Base-by-base conservation (phyloP, 2,329 filamentous ascomycete genomes). In the Parastagonospora avenae region DNA sequence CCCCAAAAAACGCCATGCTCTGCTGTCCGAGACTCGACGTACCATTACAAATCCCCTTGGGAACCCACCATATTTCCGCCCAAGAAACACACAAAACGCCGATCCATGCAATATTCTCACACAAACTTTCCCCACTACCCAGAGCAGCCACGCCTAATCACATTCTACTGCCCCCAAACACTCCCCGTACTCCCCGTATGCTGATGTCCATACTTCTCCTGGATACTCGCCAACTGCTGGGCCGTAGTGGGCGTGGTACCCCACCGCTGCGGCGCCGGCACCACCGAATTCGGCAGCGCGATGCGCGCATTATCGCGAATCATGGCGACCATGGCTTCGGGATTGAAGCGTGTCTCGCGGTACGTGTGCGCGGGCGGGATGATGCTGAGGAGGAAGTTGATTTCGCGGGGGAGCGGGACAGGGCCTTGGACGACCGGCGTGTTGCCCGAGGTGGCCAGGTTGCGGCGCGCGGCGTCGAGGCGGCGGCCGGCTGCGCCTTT, bases 401-500 rank as follows among this genome's bases (percentile, higher is more conserved):
- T 68, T 47, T 85, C 82, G 35, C 90, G 85, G 27, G 93, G 91
- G 32, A 97, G 81, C 0, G 90, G 86, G 2, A 88, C 82, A 9
- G 85, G 81, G 62, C 73, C 68, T 54, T 63, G 48, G 12, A 57
- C 55, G 2, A 68, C 52, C 11, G 67, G 67, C 30, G 66, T 70
- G 48, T 60, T 66, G 15, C 63, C 63, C 16, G 60, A 60, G 24
- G 57, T 63, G 37, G 64, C 57, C 32, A 66, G 64, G 67, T 78
- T 76, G 39, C 80, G 76, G 50, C 80, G 81, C 56, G 91, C 87
- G 68, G 94, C 89, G 64, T 94, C 91, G 16, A 95, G 80, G 31
- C 92, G 87, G 48, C 92, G 87, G 24, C 91, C 91, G 32, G 93
- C 91, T 1, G 91, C 90, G 11, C 91, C 91, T 72, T 97, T 99